Base-by-base conservation (phyloP, 1,284 basidiomycete genomes). In the Heterobasidion occidentale region DNA sequence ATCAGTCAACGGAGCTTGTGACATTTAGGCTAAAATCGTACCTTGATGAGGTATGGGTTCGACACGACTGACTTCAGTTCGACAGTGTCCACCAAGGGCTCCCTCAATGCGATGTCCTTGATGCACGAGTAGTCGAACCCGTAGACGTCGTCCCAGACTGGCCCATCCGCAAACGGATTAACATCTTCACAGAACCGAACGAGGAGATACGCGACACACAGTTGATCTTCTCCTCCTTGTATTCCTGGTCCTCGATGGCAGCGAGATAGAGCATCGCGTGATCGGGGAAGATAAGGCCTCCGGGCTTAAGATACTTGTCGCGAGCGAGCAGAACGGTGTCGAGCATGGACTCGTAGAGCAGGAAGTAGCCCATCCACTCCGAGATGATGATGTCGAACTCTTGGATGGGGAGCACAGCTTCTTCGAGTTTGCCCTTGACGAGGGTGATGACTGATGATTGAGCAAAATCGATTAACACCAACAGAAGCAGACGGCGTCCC, bases 211-310 rank as follows among this genome's bases (percentile, higher is more conserved):
- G 46, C 11, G 9, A 65, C 89, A 67, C 67, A 95, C 94, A 98
- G 73, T 94, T 94, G 70, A 99, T 99, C 76, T 99, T 99, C 74
- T 99, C 96, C 64, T 99, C 95, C 74, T 99, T 99, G 83, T 99
- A 99, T 61, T 99, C 97, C 68, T 96, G 90, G 72, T 99, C 97
- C 74, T 99, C 97, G 67, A 99, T 98, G 46, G 94, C 97, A 47
- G 95, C 95, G 56, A 99, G 69, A 77, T 92, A 98, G 68, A 99
- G 79, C 33, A 86, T 94, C 11, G 96, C 96, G 54, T 81, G 90
- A 75, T 99, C 97, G 11, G 97, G 97, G 80, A 99, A 98, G 72
- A 99, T 91, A 56, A 92, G 79, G 52, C 97, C 97, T 54, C 77
- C 91, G 47, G 87, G 86, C 65, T 91, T 90, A 62, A 99, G 84